Conservation (phyloP, 2,329 filamentous ascomycete species). For the Zarea fungicola region DNA sequence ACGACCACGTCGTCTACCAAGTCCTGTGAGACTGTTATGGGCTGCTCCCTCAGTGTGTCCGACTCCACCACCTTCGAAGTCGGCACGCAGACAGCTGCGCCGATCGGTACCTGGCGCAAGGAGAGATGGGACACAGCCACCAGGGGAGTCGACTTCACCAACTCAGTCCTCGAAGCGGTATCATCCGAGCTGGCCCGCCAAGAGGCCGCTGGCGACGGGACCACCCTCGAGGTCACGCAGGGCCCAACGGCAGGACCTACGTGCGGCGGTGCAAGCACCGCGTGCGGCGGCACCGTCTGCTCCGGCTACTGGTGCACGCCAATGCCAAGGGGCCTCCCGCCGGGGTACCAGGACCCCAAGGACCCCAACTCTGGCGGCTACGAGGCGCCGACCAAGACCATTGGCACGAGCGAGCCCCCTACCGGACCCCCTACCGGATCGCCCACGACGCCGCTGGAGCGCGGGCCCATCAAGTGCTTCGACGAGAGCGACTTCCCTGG, state of each 20-base stretch:
- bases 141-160: slow-evolving; percentile 4
- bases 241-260: slow-evolving; percentile 15
- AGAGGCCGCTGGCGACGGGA: not conserved
- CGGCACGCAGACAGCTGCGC: slow-evolving; percentile 12
- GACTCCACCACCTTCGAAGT: slow-evolving; percentile 12
- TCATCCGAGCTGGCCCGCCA: not conserved
- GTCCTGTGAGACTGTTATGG: slow-evolving; percentile 14
- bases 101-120: slow-evolving; percentile 7
- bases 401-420: not conserved
- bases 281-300: slow-evolving; percentile 20
- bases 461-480: not conserved
- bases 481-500: not conserved
- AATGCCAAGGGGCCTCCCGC: slow-evolving; percentile 15
- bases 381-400: not conserved
- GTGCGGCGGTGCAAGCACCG: slow-evolving; percentile 11
- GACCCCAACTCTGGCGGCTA: slow-evolving; percentile 14
- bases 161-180: slow-evolving; percentile 6
- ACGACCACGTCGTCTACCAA: slow-evolving; percentile 14
- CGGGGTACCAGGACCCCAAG: slow-evolving; percentile 19
- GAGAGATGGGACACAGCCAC: slow-evolving; percentile 7
- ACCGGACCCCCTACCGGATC: too few relatives aligned
- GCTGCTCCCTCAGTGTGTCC: slow-evolving; percentile 15
- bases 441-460: not conserved
- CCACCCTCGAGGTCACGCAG: slow-evolving; percentile 10
- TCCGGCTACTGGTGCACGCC: slow-evolving; percentile 19